A percentile compares a stretch with the other conserved stretches of the same genome.
phyloP scores from a whole-genome alignment of 768 basidiomycete genomes.

The Amylocystis lapponica region DNA sequence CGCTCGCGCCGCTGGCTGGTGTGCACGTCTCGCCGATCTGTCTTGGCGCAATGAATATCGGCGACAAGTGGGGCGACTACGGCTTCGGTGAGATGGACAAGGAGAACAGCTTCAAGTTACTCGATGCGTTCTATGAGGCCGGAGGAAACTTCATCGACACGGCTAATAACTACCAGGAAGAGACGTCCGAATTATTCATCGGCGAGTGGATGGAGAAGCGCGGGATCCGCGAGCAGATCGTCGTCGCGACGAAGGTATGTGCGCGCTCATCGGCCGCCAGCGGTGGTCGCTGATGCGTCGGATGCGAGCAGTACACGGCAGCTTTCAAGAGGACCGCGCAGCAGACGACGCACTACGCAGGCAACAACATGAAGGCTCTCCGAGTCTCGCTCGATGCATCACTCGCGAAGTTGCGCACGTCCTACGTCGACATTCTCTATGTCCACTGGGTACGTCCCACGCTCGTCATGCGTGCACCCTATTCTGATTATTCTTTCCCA shows the following conservation, averaged over 20 bases:
- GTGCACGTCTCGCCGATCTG: conserved; percentile 32
- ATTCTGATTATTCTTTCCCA: background rate
- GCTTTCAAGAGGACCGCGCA: conserved; percentile 18
- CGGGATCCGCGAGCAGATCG: conserved; percentile 36
- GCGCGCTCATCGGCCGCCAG: background rate
- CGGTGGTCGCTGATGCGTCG: background rate
- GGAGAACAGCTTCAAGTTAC: conserved; percentile 28
- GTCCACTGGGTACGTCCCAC: conserved; percentile 31
- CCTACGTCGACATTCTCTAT: conserved; percentile 56
- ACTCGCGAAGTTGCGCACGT: conserved; percentile 47
- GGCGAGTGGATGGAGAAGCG: conserved; percentile 42
- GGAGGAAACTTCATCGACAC: conserved; percentile 32
- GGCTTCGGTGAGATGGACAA: conserved; percentile 30
- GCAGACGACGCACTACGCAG: conserved; percentile 35
- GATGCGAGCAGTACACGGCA: conserved; percentile 23
- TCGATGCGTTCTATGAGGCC: conserved; percentile 20
- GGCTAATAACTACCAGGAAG: conserved; percentile 32
- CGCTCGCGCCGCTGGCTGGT: conserved; percentile 29
- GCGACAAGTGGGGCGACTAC: conserved; percentile 27
- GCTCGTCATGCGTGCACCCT: background rate
- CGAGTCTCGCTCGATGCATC: conserved; percentile 28
- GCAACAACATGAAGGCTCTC: conserved; percentile 35
- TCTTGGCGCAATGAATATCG: conserved; percentile 34
- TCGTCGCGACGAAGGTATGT: conserved; percentile 37
- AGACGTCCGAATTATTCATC: conserved; percentile 31